These are phyloP conservation scores for Silene coronaria DNA, from an alignment of 179 eudicot species.

Conservation along the genomic window DNA sequence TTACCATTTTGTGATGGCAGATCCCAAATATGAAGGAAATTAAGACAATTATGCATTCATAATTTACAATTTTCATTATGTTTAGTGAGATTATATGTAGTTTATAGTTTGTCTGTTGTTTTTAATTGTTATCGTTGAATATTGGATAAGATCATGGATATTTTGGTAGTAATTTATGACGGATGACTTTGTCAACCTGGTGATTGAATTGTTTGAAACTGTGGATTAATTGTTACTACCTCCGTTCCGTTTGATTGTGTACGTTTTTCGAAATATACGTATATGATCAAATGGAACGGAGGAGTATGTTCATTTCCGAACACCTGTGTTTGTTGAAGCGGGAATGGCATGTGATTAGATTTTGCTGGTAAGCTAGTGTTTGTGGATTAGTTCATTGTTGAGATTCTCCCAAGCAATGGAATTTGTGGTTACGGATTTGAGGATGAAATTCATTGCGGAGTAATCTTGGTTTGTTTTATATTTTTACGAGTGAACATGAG, in stretches of 20 bases:
- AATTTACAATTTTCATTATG: neutral
- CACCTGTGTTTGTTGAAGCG: neutral
- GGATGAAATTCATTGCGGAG: neutral
- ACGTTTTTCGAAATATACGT: neutral
- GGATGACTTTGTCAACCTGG: neutral
- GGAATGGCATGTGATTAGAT: neutral
- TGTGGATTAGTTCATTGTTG: neutral
- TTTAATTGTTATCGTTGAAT: neutral
- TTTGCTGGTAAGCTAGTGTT: neutral
- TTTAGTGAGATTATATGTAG: neutral
- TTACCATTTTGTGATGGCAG: slow-evolving; percentile 68
- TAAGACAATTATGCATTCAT: slow-evolving; percentile 18
- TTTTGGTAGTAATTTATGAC: neutral
- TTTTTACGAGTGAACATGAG: no score
- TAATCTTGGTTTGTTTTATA: neutral
- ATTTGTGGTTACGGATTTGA: neutral
- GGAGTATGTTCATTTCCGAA: neutral
- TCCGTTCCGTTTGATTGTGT: neutral
- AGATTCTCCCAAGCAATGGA: neutral
- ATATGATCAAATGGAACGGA: neutral
- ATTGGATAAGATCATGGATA: neutral
- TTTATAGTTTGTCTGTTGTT: neutral
- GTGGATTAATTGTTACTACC: neutral
- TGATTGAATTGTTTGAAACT: neutral
- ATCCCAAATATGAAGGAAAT: slow-evolving; percentile 58